Evolutionary conservation across 768 basidiomycete species (phyloP), one percentile per base, ranked within the genome.

Genomic region (Cubamyces lactineus): DNA sequence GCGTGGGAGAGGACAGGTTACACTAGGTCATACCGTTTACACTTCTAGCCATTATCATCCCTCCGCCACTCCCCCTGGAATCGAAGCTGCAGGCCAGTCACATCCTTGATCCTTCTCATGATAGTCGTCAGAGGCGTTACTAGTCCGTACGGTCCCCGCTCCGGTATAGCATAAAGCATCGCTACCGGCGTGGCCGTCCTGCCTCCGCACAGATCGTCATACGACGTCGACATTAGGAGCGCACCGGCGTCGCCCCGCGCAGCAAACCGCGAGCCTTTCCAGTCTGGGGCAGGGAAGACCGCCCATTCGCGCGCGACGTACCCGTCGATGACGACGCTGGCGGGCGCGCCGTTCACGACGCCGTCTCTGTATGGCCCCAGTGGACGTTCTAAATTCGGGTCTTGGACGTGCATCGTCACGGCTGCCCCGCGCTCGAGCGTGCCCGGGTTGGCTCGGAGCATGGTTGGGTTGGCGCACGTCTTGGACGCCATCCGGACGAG

Each of bases 281-380:
- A 26, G 15, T 48, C 61, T 5, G 52, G 52, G 2, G 61, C 57
- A 15, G 61, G 61, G 57, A 66, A 66, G 30, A 66, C 53, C 1
- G 65, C 57, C 65, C 65, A 66, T 19, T 66, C 65, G 38, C 57
- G 65, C 21, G 65, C 61, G 41, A 62, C 40, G 24, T 59, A 38
- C 9, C 57, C 65, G 41, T 51, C 60, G 28, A 62, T 16, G 49
- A 66, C 23, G 53, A 66, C 61, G 16, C 47, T 62, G 28, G 65
- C 61, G 19, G 65, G 57, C 17, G 65, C 61, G 48, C 65, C 65
- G 43, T 66, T 66, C 15, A 66, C 65, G 53, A 66, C 57, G 38
- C 61, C 65, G 53, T 59, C 57, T 11, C 65, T 41, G 53, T 48
- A 62, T 15, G 65, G 65, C 17, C 53, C 65, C 34, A 66, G 61